Base-by-base conservation (phyloP, 1,139 yeast genomes). In the Starmera stellimalicola region DNA sequence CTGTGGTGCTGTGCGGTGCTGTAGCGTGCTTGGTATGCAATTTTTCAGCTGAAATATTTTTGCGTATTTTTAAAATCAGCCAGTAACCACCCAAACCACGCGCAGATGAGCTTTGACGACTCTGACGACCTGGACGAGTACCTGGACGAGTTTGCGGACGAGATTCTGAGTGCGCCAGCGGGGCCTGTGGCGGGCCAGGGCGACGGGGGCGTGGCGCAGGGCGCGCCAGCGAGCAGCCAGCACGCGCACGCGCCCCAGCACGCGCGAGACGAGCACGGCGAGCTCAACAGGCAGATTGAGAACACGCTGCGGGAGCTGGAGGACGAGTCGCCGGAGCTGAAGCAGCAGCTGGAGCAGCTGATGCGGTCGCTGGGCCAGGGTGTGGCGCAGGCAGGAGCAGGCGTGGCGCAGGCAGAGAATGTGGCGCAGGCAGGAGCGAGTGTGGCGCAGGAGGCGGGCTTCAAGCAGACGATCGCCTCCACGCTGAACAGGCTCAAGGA, bases 401-500 rank as follows among this genome's bases (percentile, higher is more conserved):
- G 41, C n/a, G 33, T 20, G 4, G 26, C 15, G 15, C 17, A n/a
- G n/a, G n/a, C 24, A 22, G 24, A 11, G 24, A 19, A 19, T 19
- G n/a, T n/a, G 23, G 23, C 11, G 23, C 10, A 8, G 23, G 23
- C 11, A 11, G 23, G 8, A 11, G 23, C 11, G 23, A 8, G 11
- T 8, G 23, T 19, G 24, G 24, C 12, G 44, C 54, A 35, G 43
- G 48, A 30, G 60, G 65, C 56, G 22, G 69, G 71, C 37, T 81
- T 88, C 50, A 83, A 84, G 48, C 73, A 73, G 38, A 83, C 91
- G 7, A 82, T 88, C 55, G 72, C 84, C 35, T 79, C 77, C 39
- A 85, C 97, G 0, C 71, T 87, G 67, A 77, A 78, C 50, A 68
- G 96, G 43, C 63, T 88, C 51, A 70, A 78, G 54, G 72, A 74